Conservation (phyloP, 169 alveolate genomes). For the Condylostoma magnum region DNA sequence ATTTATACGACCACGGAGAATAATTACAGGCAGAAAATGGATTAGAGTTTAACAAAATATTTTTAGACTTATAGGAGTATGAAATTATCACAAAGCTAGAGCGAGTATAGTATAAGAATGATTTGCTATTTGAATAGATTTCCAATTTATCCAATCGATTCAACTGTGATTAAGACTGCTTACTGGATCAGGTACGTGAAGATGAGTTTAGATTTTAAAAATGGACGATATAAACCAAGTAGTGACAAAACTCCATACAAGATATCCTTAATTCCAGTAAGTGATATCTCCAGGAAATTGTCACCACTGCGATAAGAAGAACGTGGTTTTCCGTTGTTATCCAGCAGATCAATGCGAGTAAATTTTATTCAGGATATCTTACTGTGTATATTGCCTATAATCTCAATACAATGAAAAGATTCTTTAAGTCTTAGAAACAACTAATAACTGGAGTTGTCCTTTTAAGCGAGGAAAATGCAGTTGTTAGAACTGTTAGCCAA, state of each 20-base stretch:
- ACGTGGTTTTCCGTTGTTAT: conserved; percentile 13
- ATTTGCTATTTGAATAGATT: no score
- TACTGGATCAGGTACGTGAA: no score
- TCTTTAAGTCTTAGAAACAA: not conserved
- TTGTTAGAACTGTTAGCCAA: not conserved
- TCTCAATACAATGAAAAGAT: conserved; percentile 2
- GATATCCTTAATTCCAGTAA: not conserved
- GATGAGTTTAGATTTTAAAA: no score
- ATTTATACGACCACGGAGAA: no score
- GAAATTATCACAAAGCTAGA: no score
- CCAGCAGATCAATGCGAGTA: conserved; percentile 7
- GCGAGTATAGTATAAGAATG: no score
- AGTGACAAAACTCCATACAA: conserved; percentile 11
- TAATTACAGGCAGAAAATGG: no score
- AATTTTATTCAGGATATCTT: no score
- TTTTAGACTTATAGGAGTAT: no score
- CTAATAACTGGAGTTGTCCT: conserved; percentile 24
- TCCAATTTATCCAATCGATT: no score
- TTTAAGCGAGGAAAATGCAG: conserved; percentile 15
- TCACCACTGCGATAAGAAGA: conserved; percentile 7
- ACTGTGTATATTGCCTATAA: conserved; percentile 21
- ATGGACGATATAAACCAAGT: not conserved
- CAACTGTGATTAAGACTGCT: no score
- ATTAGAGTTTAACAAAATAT: no score
- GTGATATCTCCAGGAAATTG: not conserved